Base-by-base conservation (phyloP, 2,329 filamentous ascomycete genomes). In the Pseudocercospora fuligena region DNA sequence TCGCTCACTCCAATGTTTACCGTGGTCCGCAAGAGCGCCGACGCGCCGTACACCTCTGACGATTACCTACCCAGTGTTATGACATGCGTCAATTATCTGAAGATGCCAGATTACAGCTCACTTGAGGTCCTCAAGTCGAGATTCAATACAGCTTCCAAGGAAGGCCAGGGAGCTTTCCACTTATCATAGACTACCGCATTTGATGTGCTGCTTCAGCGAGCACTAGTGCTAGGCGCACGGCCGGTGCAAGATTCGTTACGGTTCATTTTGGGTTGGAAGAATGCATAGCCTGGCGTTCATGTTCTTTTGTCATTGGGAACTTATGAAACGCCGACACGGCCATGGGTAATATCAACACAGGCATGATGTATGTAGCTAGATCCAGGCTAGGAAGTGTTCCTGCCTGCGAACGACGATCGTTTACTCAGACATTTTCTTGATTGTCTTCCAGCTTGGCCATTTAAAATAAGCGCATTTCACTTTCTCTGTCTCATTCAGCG, bases 61-160 rank as follows among this genome's bases (percentile, higher is more conserved):
- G 95, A 99, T 82, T 99, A 98, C 76, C 86, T 99, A n/a, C 95
- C 96, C 12, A 98, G 94, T 78, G 96, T 99, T 78, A 99, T 99
- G 96, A 99, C 96, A 11, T 99, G 96, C 79, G 95, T 97, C 80
- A 99, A 99, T 80, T 99, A 99, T 78, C 88, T 99, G 75, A 99
- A 99, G 82, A 86, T 99, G 76, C 95, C 95, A 21, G 93, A 99
- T 80, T 99, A 99, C 81, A 94, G 89, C 72, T 89, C 83, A 72
- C 82, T 97, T 69, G 87, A 92, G 1, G 85, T 90, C 60, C 88
- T 99, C 80, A 90, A 87, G 75, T 87, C 90, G 77, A 92, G 92
- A 78, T 85, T 99, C 62, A 89, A 87, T 70, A 90, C 90, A 70
- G 96, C 95, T 27, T 97, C 97, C 78, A 92, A 89, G 79, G 96